Conservation (phyloP, 441 rosid species). For the Francoa sonchifolia region DNA sequence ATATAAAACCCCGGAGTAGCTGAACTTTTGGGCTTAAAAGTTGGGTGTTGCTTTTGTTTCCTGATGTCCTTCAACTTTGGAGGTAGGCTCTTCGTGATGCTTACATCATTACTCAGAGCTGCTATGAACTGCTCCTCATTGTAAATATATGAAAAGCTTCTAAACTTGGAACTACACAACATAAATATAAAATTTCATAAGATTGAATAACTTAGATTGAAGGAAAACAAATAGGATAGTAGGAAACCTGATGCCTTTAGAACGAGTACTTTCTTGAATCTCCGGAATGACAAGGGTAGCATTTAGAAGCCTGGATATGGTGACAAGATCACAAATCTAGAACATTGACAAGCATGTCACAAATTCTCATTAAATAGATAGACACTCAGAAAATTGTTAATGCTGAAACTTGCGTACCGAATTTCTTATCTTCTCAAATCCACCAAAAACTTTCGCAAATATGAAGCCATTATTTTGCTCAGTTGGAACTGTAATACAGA, state of each 20-base stretch:
- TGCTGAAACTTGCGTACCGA: slow-evolving; percentile 6
- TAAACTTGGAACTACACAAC: slow-evolving; percentile 11
- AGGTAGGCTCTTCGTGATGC: slow-evolving; percentile 11
- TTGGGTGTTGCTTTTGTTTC: slow-evolving; percentile 8
- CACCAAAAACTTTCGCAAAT: slow-evolving; percentile 13
- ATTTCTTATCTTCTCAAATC: slow-evolving; percentile 15
- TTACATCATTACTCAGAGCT: slow-evolving; percentile 11
- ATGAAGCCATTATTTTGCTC: slow-evolving; percentile 12
- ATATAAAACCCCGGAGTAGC: slow-evolving; percentile 10
- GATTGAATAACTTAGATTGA: too few relatives aligned
- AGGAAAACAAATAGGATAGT: neutral
- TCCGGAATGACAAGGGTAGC: slow-evolving; percentile 16
- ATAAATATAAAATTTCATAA: too few relatives aligned
- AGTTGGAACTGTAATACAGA: slow-evolving; percentile 7
- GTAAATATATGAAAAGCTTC: slow-evolving; percentile 14
- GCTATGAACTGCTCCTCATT: slow-evolving; percentile 14
- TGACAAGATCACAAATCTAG: slow-evolving; percentile 13
- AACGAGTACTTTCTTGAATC: slow-evolving; percentile 13
- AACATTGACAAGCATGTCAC: neutral
- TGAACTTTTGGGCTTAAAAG: slow-evolving; percentile 9
- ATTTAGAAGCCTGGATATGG: slow-evolving; percentile 14
- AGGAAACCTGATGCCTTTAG: slow-evolving; percentile 14
- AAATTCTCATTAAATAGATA: neutral
- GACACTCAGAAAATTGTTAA: neutral
- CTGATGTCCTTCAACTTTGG: slow-evolving; percentile 9